Conservation (phyloP, 495 filamentous ascomycete species). For the Podospora bellae-mahoneyi region DNA sequence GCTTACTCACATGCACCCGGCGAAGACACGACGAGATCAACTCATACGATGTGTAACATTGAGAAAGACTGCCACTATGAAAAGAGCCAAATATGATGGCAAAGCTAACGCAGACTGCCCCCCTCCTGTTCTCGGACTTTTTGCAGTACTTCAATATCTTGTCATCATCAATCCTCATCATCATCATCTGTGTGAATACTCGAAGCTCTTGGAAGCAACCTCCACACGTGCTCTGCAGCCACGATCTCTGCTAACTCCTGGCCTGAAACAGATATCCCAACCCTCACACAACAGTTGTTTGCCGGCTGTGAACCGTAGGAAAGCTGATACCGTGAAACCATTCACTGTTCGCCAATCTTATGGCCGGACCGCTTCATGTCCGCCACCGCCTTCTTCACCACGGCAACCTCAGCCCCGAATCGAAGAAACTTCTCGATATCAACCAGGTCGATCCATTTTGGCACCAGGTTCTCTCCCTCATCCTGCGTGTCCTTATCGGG, state of each 20-base stretch:
- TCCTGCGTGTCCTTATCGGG: slow-evolving; percentile 30
- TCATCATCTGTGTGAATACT: neutral
- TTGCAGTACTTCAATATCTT: neutral
- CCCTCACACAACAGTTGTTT: neutral
- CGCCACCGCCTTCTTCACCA: slow-evolving; percentile 26
- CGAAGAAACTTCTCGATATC: slow-evolving; percentile 25
- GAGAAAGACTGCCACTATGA: neutral
- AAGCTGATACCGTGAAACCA: neutral
- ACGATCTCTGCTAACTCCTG: neutral
- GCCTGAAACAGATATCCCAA: neutral
- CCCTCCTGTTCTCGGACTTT: neutral
- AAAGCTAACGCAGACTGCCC: neutral
- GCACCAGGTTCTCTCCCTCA: slow-evolving; percentile 29
- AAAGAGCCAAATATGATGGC: neutral
- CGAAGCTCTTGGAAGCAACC: neutral
- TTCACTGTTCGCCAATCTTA: slow-evolving; percentile 11
- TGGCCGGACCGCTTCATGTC: slow-evolving; percentile 29
- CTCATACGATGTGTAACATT: neutral
- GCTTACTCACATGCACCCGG: neutral
- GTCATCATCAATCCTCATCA: neutral
- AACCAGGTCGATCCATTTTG: slow-evolving; percentile 27
- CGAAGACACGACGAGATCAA: neutral
- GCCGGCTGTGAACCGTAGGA: neutral
- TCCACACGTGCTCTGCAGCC: neutral
- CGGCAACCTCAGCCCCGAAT: slow-evolving; percentile 28